These are phyloP conservation scores for Uronychia setigera DNA, from an alignment of 73 alveolate species.

Conservation along the genomic window DNA sequence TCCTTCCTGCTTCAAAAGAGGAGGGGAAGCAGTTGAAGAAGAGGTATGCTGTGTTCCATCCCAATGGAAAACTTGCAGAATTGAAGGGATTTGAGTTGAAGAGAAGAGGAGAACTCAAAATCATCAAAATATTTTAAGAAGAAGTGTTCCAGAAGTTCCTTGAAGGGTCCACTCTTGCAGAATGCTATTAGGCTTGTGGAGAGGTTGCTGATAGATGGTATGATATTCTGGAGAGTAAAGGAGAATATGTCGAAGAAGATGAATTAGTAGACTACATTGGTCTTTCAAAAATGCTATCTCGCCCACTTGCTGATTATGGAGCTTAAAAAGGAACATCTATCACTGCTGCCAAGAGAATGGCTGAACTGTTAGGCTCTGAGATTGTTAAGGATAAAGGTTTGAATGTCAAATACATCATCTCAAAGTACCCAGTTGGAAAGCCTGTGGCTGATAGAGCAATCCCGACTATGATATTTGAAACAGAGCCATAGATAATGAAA, in stretches of 20 bases:
- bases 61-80: slow-evolving; percentile 96
- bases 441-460: slow-evolving; percentile 98
- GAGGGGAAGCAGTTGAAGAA: slow-evolving; percentile 99
- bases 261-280: slow-evolving; percentile 95
- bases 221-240: slow-evolving; percentile 85
- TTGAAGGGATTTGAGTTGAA: slow-evolving; percentile 99
- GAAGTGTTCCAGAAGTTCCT: slow-evolving; percentile 98
- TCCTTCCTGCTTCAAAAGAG: slow-evolving; percentile 97
- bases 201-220: slow-evolving; percentile 88
- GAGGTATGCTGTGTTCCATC: slow-evolving; percentile 97
- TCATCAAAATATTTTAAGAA: slow-evolving; percentile 97
- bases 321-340: slow-evolving; percentile 88
- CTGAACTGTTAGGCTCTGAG: slow-evolving; percentile 97
- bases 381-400: slow-evolving; percentile 95
- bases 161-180: slow-evolving; percentile 93
- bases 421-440: slow-evolving; percentile 96
- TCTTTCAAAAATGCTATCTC: slow-evolving; percentile 90
- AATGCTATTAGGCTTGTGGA: slow-evolving; percentile 96
- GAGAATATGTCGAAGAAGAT: slow-evolving; percentile 86
- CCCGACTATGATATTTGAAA: slow-evolving; percentile 95
- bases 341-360: slow-evolving; percentile 98
- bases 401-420: slow-evolving; percentile 93
- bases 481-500: slow-evolving; percentile 89
- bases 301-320: slow-evolving; percentile 91
- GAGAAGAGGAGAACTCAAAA: slow-evolving; percentile 99